Evolutionary conservation across 768 basidiomycete genomes (phyloP).

Genomic region (Clavaria fumosa): DNA sequence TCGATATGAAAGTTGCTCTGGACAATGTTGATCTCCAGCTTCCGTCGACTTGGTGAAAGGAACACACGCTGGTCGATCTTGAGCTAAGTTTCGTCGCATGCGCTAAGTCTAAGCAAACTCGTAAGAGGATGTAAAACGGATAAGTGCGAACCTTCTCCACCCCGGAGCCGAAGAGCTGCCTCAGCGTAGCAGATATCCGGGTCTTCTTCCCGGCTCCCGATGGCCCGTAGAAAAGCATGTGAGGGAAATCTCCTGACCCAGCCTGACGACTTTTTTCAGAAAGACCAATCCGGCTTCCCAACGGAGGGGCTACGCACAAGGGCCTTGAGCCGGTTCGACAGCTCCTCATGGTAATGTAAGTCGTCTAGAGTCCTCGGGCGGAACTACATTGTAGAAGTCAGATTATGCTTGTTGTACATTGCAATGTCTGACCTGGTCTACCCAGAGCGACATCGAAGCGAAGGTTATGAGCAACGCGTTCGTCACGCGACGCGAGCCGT

Average conservation of each 20-base stretch:
- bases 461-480: no score
- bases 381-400: slow-evolving; percentile 31
- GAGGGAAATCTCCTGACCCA: slow-evolving; percentile 86
- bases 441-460: slow-evolving; percentile 59
- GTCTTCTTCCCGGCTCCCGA: slow-evolving; percentile 98
- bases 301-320: slow-evolving; percentile 32
- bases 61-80: slow-evolving; percentile 98
- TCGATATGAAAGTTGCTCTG: slow-evolving; percentile 98
- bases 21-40: slow-evolving; percentile 91
- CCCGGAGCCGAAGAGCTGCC: slow-evolving; percentile 80
- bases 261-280: slow-evolving; percentile 31
- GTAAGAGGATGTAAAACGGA: no score
- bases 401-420: background rate
- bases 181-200: slow-evolving; percentile 75
- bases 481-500: no score
- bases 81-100: slow-evolving; percentile 57
- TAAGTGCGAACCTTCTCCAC: slow-evolving; percentile 97
- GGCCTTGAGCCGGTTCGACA: slow-evolving; percentile 68
- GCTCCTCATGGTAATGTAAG: slow-evolving; percentile 73
- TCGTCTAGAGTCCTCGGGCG: slow-evolving; percentile 74
- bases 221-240: slow-evolving; percentile 95
- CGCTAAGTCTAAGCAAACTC: no score
- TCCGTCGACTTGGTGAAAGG: slow-evolving; percentile 83
- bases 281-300: background rate
- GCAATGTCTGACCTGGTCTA: slow-evolving; percentile 33